Percentiles rank a stretch among this genome's conserved stretches.
phyloP scores from a whole-genome alignment of 2,329 filamentous ascomycete genomes.

The Colletotrichum gigasporum region DNA sequence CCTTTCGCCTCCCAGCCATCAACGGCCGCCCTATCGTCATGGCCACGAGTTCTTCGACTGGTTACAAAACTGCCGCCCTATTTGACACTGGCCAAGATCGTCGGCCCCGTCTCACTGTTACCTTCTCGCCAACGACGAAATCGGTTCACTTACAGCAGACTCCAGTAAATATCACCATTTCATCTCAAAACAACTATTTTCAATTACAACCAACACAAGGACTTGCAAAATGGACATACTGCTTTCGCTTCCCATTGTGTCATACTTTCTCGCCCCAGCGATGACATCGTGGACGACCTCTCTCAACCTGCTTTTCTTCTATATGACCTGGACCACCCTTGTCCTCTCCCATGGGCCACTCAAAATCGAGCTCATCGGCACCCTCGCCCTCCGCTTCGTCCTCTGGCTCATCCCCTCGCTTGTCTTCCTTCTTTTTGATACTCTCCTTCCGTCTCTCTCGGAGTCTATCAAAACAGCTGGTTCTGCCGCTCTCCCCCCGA shows the following conservation, averaged over 20 bases:
- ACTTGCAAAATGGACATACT: slow-evolving; percentile 66
- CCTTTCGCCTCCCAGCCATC: not conserved
- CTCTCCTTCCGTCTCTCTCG: slow-evolving; percentile 73
- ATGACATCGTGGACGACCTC: slow-evolving; percentile 79
- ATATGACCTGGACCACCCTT: slow-evolving; percentile 88
- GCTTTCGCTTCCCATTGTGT: slow-evolving; percentile 77
- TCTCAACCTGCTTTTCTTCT: slow-evolving; percentile 88
- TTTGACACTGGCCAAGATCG: not conserved
- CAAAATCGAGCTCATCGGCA: slow-evolving; percentile 78
- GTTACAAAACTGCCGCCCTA: not conserved
- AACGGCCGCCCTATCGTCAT: not conserved
- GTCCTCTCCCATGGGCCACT: slow-evolving; percentile 80
- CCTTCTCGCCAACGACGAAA: not conserved
- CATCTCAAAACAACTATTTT: not conserved
- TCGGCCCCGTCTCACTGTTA: not conserved
- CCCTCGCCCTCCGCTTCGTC: slow-evolving; percentile 71
- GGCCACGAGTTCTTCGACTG: not conserved
- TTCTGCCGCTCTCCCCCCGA: slow-evolving; percentile 55
- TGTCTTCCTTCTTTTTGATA: slow-evolving; percentile 78
- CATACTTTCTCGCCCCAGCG: slow-evolving; percentile 70
- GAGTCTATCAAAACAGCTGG: slow-evolving; percentile 75
- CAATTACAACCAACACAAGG: not conserved
- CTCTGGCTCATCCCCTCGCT: slow-evolving; percentile 80
- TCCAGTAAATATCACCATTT: not conserved
- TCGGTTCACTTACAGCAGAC: not conserved